Percentiles rank a stretch among this genome's conserved stretches.
Conservation (phyloP, 169 alveolate species). For the Cryptosporidium ryanae region DNA sequence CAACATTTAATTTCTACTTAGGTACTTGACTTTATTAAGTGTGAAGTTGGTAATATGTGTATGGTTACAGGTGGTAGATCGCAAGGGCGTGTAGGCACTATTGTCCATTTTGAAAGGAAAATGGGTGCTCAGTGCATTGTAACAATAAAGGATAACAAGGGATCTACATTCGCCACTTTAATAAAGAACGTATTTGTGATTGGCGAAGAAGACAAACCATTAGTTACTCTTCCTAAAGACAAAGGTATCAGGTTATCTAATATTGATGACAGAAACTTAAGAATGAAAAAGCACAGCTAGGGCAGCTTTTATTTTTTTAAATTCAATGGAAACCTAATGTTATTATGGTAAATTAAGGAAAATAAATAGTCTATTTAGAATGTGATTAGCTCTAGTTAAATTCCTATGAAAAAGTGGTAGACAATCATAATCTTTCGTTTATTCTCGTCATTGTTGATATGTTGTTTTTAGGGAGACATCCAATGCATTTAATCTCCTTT, state of each 20-base stretch:
- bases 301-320: no score
- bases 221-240: slow-evolving; percentile 93
- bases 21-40: slow-evolving; percentile 91
- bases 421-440: no score
- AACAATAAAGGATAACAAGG: slow-evolving; percentile 88
- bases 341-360: no score
- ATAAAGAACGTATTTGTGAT: slow-evolving; percentile 94
- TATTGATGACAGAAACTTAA: slow-evolving; percentile 90
- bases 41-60: slow-evolving; percentile 94
- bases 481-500: no score
- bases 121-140: slow-evolving; percentile 88
- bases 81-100: slow-evolving; percentile 98
- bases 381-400: no score
- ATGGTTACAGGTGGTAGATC: slow-evolving; percentile 98
- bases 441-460: no score
- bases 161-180: slow-evolving; percentile 96
- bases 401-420: no score
- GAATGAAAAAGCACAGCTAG: slow-evolving; percentile 80
- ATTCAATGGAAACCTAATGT: no score
- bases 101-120: slow-evolving; percentile 95
- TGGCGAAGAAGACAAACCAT: slow-evolving; percentile 94
- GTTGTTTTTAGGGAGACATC: no score
- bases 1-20: slow-evolving; percentile 5
- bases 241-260: slow-evolving; percentile 92
- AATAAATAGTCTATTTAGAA: no score